Evolutionary conservation across 1,284 basidiomycete genomes (phyloP).

Genomic region (Cryptococcus depauperatus): DNA sequence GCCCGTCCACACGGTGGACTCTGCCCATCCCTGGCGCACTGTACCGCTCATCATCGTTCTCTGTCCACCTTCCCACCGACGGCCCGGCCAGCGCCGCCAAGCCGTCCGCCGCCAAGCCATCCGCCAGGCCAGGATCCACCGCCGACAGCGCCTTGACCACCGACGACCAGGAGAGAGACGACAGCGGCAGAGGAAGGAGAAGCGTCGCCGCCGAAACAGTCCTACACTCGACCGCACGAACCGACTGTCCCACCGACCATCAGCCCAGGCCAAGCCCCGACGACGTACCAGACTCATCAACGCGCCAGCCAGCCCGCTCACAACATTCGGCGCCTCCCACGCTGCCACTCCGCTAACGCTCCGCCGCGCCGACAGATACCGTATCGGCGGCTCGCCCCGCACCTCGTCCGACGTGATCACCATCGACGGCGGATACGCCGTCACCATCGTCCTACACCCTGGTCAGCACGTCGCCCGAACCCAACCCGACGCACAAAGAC

Average conservation of each 20-base stretch:
- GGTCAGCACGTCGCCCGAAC: background rate
- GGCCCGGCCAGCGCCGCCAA: too few relatives aligned
- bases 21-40: constrained; percentile 28
- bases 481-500: background rate
- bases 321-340: constrained; percentile 36
- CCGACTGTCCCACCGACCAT: too few relatives aligned
- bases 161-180: constrained; percentile 14
- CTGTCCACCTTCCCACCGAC: constrained; percentile 18
- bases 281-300: constrained; percentile 23
- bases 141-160: too few relatives aligned
- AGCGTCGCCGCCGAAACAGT: constrained; percentile 8
- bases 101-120: too few relatives aligned
- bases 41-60: constrained; percentile 36
- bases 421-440: constrained; percentile 36
- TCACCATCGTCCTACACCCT: constrained; percentile 26
- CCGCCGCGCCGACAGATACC: constrained; percentile 4
- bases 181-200: constrained; percentile 34
- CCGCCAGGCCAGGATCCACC: too few relatives aligned
- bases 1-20: constrained; percentile 4
- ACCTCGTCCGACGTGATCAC: constrained; percentile 24
- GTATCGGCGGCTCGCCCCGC: constrained; percentile 20
- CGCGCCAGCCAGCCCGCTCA: constrained; percentile 32
- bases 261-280: too few relatives aligned
- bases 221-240: too few relatives aligned
- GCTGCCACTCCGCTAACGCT: constrained; percentile 3